phyloP scores from a whole-genome alignment of 2,329 filamentous ascomycete genomes.

The Zymoseptoria tritici region DNA sequence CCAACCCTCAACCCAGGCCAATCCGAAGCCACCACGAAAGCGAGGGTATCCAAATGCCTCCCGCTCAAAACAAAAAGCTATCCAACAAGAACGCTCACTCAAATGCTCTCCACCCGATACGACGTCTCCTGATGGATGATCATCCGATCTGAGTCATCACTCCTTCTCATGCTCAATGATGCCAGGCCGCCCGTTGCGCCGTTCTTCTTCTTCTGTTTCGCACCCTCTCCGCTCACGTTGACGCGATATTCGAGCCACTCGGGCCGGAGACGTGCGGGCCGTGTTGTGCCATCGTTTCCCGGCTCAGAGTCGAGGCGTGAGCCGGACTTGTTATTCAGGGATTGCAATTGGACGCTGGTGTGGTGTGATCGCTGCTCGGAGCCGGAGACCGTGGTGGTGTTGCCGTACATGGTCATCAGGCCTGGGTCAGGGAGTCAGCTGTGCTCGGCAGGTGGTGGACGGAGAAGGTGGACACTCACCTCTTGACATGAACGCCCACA shows the following conservation, averaged over 20 bases:
- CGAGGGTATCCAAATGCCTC: neutral
- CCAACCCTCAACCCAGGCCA: too few relatives aligned
- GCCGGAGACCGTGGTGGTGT: constrained; percentile 9
- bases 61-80: neutral
- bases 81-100: neutral
- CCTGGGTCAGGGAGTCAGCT: neutral
- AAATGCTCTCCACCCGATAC: constrained; percentile 13
- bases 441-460: too few relatives aligned
- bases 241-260: constrained; percentile 6
- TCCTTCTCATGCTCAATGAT: constrained; percentile 3
- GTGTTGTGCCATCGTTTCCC: neutral
- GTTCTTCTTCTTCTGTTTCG: neutral
- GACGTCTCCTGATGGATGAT: constrained; percentile 16
- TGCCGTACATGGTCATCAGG: constrained; percentile 19
- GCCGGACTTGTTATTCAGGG: constrained; percentile 7
- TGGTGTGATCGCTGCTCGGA: constrained; percentile 3
- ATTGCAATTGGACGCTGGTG: constrained; percentile 12
- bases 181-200: neutral
- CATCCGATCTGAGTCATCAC: constrained; percentile 15
- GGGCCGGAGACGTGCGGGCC: neutral
- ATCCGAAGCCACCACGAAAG: neutral
- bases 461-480: neutral
- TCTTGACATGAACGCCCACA: constrained; percentile 20
- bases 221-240: neutral
- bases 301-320: neutral